phyloP scores from a whole-genome alignment of 768 basidiomycete genomes.

The Pleurotus tuoliensis region DNA sequence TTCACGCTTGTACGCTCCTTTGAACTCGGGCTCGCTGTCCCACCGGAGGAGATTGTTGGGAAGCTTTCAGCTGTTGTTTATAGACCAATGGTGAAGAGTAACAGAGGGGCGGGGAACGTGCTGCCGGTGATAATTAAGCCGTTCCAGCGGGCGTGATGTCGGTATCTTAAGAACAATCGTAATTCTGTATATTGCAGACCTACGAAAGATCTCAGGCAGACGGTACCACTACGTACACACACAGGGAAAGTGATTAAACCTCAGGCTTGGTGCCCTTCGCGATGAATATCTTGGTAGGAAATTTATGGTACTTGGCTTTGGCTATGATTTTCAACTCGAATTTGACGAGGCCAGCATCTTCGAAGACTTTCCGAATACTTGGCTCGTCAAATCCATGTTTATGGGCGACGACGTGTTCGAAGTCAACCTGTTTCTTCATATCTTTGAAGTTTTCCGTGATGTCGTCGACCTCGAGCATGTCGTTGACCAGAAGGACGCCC shows the following conservation, averaged over 20 bases:
- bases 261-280: neutral
- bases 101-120: conserved; percentile 35
- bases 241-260: neutral
- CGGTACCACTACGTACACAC: neutral
- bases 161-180: too few species aligned
- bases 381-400: conserved; percentile 46
- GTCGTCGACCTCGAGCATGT: conserved; percentile 27
- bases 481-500: conserved; percentile 56
- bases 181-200: too few species aligned
- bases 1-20: conserved; percentile 51
- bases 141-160: conserved; percentile 5
- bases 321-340: neutral
- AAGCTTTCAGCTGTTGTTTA: conserved; percentile 33
- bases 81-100: conserved; percentile 39
- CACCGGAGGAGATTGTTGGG: conserved; percentile 36
- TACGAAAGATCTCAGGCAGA: too few species aligned
- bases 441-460: conserved; percentile 21
- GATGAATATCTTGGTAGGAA: neutral
- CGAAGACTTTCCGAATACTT: conserved; percentile 47
- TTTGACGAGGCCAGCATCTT: conserved; percentile 42
- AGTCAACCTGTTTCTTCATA: conserved; percentile 2
- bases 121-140: conserved; percentile 39
- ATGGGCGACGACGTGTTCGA: conserved; percentile 51
- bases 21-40: conserved; percentile 52
- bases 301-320: neutral